Conservation (phyloP, 495 filamentous ascomycete genomes). For the Aspergillus bridgeri region DNA sequence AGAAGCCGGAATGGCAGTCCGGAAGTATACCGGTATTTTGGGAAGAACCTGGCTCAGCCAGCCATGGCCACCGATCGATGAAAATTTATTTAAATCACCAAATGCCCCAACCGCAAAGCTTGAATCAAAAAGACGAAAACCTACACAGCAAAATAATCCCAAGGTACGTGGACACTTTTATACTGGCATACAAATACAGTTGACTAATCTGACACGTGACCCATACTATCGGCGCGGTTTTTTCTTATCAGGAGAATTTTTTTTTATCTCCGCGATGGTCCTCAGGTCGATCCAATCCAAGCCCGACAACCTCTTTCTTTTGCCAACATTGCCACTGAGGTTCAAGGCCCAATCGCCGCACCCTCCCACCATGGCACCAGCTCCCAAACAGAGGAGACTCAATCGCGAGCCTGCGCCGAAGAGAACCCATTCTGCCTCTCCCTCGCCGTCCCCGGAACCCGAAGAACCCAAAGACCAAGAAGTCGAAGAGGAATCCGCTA, state of each 20-base stretch:
- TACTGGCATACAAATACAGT: too few relatives aligned
- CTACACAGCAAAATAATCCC: too few relatives aligned
- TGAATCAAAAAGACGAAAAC: too few relatives aligned
- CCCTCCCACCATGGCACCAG: background rate
- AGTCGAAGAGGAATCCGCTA: constrained; percentile 26
- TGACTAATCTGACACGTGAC: background rate
- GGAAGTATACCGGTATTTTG: too few relatives aligned
- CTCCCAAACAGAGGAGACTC: background rate
- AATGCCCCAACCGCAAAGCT: too few relatives aligned
- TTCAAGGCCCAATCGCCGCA: background rate
- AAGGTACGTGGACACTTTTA: too few relatives aligned
- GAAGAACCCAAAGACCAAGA: background rate
- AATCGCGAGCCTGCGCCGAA: background rate
- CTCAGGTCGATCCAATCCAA: background rate
- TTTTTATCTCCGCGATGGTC: background rate
- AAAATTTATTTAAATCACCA: too few relatives aligned
- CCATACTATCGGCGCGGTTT: background rate
- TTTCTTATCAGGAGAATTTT: background rate
- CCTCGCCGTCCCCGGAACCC: constrained; percentile 6
- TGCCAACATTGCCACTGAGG: background rate
- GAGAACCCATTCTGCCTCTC: background rate
- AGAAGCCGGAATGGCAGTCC: too few relatives aligned
- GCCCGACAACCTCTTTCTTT: background rate
- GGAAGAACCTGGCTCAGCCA: too few relatives aligned
- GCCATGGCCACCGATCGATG: too few relatives aligned